Conservation (phyloP, 2,329 filamentous ascomycete genomes). For the Teratosphaeria gauchensis region DNA sequence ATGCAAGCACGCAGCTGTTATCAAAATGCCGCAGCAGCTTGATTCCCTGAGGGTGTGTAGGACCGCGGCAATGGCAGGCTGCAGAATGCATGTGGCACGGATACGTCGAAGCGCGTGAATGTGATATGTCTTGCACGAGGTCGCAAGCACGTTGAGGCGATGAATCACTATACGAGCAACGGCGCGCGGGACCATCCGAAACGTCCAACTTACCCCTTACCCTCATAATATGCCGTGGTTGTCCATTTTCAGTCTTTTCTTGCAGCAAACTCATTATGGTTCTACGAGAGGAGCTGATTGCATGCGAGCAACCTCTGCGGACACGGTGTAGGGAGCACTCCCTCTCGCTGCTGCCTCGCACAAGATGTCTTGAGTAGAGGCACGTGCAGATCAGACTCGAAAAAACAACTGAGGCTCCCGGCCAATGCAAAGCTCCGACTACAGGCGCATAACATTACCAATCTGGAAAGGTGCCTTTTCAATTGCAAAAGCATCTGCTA, state of each 20-base stretch:
- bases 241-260: neutral
- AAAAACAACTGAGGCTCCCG: neutral
- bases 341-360: neutral
- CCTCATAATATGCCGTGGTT: neutral
- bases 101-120: neutral
- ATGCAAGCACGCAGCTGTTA: neutral
- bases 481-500: too few relatives aligned
- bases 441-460: neutral
- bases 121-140: neutral
- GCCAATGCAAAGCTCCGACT: neutral
- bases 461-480: too few relatives aligned
- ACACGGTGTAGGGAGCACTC: neutral
- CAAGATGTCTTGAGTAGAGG: neutral
- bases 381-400: neutral
- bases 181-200: neutral
- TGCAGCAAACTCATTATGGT: neutral
- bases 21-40: neutral
- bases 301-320: neutral
- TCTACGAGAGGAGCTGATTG: too few relatives aligned
- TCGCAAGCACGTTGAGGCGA: neutral
- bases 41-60: neutral
- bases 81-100: neutral
- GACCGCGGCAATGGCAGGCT: neutral
- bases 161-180: neutral
- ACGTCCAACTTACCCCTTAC: neutral